Evolutionary conservation across 768 basidiomycete species (phyloP).

Genomic region (Wakefieldia striispora): DNA sequence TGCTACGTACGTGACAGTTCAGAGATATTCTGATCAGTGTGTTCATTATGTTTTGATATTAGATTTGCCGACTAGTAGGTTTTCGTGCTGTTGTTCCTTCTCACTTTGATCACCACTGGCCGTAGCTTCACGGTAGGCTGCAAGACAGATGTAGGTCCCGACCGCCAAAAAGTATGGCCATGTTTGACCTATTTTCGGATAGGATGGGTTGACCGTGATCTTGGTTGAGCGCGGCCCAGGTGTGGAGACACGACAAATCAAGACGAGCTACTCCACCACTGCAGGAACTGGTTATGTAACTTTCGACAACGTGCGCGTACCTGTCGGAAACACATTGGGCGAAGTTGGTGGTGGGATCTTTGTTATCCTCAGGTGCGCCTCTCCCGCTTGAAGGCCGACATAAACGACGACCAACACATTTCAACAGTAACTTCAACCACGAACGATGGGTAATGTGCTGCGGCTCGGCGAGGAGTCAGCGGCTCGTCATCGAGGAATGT

Average conservation of each 20-base stretch:
- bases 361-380: constrained; percentile 50
- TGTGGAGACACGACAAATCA: constrained; percentile 65
- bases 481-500: constrained; percentile 75
- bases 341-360: constrained; percentile 58
- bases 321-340: constrained; percentile 82
- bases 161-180: constrained; percentile 7
- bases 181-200: constrained; percentile 19
- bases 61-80: constrained; percentile 42
- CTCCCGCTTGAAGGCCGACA: background rate
- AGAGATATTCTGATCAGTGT: background rate
- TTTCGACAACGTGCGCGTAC: constrained; percentile 83
- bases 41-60: constrained; percentile 6
- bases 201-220: constrained; percentile 63
- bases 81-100: background rate
- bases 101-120: constrained; percentile 11
- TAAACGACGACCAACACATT: constrained; percentile 12
- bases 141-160: constrained; percentile 43
- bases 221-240: constrained; percentile 62
- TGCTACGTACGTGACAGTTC: constrained; percentile 37
- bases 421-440: constrained; percentile 83
- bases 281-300: constrained; percentile 87
- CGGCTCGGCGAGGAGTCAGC: constrained; percentile 67
- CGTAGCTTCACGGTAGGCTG: constrained; percentile 61
- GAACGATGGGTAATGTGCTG: constrained; percentile 93
- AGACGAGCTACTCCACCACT: constrained; percentile 81